These are phyloP conservation scores for Ceratocystis alfenasii DNA, from an alignment of 2,329 filamentous ascomycete genomes.

Conservation along the genomic window DNA sequence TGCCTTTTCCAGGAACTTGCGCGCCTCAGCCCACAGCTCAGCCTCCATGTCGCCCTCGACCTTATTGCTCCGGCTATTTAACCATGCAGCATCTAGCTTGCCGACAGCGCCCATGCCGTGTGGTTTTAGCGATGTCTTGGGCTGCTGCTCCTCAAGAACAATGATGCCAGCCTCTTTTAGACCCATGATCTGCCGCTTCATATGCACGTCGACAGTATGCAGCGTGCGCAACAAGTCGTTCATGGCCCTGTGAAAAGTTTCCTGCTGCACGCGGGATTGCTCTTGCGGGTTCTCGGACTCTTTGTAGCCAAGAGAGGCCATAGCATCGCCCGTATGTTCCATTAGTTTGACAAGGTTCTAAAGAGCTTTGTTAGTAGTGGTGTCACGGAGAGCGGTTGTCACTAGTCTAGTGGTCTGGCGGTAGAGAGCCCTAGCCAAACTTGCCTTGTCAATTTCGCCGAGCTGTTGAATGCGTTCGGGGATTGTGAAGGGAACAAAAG, in stretches of 20 bases:
- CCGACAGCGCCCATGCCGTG: slow-evolving; percentile 45
- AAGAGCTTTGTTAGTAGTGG: neutral
- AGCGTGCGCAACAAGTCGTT: slow-evolving; percentile 60
- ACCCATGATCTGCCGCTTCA: slow-evolving; percentile 58
- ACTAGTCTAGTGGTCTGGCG: neutral
- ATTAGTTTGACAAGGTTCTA: slow-evolving; percentile 31
- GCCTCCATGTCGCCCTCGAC: slow-evolving; percentile 74
- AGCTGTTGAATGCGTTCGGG: slow-evolving; percentile 72
- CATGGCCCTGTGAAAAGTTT: slow-evolving; percentile 47
- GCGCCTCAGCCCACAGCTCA: slow-evolving; percentile 54
- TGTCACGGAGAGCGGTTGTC: neutral
- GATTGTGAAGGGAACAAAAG: slow-evolving; percentile 47
- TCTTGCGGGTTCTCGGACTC: slow-evolving; percentile 28
- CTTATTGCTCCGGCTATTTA: slow-evolving; percentile 75
- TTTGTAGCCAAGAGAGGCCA: slow-evolving; percentile 35
- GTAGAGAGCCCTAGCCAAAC: slow-evolving; percentile 17
- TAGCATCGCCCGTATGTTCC: slow-evolving; percentile 36
- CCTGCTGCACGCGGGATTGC: slow-evolving; percentile 39
- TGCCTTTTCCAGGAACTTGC: slow-evolving; percentile 30
- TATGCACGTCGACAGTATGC: slow-evolving; percentile 59
- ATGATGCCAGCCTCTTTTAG: slow-evolving; percentile 74
- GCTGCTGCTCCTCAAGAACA: slow-evolving; percentile 30
- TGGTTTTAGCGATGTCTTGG: slow-evolving; percentile 37
- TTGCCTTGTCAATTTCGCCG: slow-evolving; percentile 61
- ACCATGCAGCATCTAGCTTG: slow-evolving; percentile 68